phyloP scores from a whole-genome alignment of 169 alveolate species.

The Plasmodium fragile region DNA sequence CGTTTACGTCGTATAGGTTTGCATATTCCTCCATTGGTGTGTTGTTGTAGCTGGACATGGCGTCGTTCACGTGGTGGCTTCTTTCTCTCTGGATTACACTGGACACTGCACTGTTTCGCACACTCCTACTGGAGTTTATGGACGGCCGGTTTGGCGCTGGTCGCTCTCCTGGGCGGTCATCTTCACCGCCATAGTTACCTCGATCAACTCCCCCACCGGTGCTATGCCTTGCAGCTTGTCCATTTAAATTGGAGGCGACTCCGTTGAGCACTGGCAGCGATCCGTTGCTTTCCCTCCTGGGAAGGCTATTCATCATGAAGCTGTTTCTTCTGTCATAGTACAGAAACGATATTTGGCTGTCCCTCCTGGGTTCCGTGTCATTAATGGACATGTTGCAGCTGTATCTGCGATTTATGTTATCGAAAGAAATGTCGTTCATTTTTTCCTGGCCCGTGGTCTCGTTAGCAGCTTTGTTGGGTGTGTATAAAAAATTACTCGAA shows the following conservation, averaged over 20 bases:
- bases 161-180: neutral
- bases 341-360: constrained; percentile 19
- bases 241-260: neutral
- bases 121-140: constrained; percentile 12
- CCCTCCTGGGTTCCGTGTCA: constrained; percentile 3
- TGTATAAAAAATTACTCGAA: constrained; percentile 66
- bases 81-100: neutral
- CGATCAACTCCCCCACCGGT: neutral
- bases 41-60: constrained; percentile 23
- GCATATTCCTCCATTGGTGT: constrained; percentile 16
- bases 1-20: constrained; percentile 9
- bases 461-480: constrained; percentile 36
- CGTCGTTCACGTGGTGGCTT: neutral
- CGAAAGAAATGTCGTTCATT: constrained; percentile 48
- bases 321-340: constrained; percentile 47
- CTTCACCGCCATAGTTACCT: neutral
- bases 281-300: constrained; percentile 13
- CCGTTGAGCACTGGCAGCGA: neutral
- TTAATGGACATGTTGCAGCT: constrained; percentile 6
- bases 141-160: neutral
- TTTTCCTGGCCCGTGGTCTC: constrained; percentile 2
- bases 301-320: neutral
- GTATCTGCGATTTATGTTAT: constrained; percentile 22
- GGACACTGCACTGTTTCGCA: neutral
- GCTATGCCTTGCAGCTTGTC: neutral